phyloP scores from a whole-genome alignment of 2,329 filamentous ascomycete genomes.

The Colletotrichum lindemuthianum region DNA sequence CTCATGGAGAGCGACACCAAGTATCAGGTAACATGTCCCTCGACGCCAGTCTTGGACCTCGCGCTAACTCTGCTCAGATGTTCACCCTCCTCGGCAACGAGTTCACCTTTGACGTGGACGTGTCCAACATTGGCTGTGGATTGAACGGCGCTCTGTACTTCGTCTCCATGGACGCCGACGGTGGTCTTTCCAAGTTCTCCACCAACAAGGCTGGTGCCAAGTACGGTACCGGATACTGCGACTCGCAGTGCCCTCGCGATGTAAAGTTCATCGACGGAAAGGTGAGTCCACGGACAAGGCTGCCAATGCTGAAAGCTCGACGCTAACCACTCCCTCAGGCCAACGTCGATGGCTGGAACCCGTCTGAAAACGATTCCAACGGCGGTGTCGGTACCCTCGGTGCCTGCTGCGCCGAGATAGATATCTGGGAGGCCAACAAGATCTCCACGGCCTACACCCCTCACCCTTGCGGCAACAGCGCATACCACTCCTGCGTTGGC shows the following conservation, averaged over 20 bases:
- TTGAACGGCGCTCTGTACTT: slow-evolving; percentile 79
- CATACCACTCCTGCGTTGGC: slow-evolving; percentile 61
- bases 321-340: slow-evolving; percentile 44
- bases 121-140: slow-evolving; percentile 74
- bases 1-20: slow-evolving; percentile 69
- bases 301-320: too few relatives aligned
- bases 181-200: slow-evolving; percentile 60
- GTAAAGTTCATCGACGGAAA: slow-evolving; percentile 68
- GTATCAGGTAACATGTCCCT: slow-evolving; percentile 72
- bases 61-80: slow-evolving; percentile 55
- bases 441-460: slow-evolving; percentile 73
- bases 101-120: slow-evolving; percentile 78
- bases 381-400: slow-evolving; percentile 63
- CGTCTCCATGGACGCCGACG: slow-evolving; percentile 67
- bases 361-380: slow-evolving; percentile 64
- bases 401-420: slow-evolving; percentile 72
- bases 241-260: slow-evolving; percentile 63
- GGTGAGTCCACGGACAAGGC: slow-evolving; percentile 42
- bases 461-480: slow-evolving; percentile 67
- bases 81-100: slow-evolving; percentile 74
- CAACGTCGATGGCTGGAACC: slow-evolving; percentile 62
- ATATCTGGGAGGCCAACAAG: slow-evolving; percentile 72
- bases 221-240: slow-evolving; percentile 68
- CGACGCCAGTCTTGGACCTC: not conserved
- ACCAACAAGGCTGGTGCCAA: slow-evolving; percentile 64